These are phyloP conservation scores for Pythium dissimile DNA, from an alignment of 352 stramenopile genomes.

Conservation along the genomic window DNA sequence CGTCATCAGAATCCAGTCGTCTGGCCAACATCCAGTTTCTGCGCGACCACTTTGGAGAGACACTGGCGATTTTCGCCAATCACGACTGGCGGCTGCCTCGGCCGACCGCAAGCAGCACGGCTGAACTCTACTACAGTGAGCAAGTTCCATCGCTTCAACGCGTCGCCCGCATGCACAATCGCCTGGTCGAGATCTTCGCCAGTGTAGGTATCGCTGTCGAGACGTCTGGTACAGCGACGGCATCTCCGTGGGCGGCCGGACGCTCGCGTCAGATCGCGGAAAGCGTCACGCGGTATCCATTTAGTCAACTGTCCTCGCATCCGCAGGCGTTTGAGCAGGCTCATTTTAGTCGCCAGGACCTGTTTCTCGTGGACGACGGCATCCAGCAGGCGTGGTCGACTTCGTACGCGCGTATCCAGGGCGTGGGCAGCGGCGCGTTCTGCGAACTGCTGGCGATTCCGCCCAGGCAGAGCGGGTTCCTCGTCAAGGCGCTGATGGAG, in stretches of 20 bases:
- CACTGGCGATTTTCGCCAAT: slow-evolving; percentile 33
- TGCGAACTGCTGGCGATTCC: slow-evolving; percentile 51
- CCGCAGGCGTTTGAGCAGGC: slow-evolving; percentile 51
- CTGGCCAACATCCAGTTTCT: slow-evolving; percentile 20
- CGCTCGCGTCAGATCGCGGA: slow-evolving; percentile 68
- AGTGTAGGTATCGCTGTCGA: slow-evolving; percentile 32
- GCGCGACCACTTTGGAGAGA: slow-evolving; percentile 19
- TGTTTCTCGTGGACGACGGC: slow-evolving; percentile 74
- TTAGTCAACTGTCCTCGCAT: slow-evolving; percentile 29
- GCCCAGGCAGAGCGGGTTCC: slow-evolving; percentile 67
- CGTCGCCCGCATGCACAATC: slow-evolving; percentile 47
- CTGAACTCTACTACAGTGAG: slow-evolving; percentile 44
- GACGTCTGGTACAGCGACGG: background rate
- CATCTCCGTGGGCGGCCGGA: slow-evolving; percentile 25
- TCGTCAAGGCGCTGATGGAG: slow-evolving; percentile 79
- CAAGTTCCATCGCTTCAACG: slow-evolving; percentile 46
- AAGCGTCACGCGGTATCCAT: slow-evolving; percentile 48
- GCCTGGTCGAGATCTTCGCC: slow-evolving; percentile 48
- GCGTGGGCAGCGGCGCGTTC: slow-evolving; percentile 56
- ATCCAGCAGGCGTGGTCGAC: slow-evolving; percentile 51
- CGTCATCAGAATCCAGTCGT: background rate
- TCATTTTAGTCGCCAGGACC: slow-evolving; percentile 78
- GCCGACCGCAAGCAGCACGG: background rate
- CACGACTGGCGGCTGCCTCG: slow-evolving; percentile 53
- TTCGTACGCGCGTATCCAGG: slow-evolving; percentile 56